phyloP scores from a whole-genome alignment of 176 grass and related monocot species.

The Pontederia paniculata region DNA sequence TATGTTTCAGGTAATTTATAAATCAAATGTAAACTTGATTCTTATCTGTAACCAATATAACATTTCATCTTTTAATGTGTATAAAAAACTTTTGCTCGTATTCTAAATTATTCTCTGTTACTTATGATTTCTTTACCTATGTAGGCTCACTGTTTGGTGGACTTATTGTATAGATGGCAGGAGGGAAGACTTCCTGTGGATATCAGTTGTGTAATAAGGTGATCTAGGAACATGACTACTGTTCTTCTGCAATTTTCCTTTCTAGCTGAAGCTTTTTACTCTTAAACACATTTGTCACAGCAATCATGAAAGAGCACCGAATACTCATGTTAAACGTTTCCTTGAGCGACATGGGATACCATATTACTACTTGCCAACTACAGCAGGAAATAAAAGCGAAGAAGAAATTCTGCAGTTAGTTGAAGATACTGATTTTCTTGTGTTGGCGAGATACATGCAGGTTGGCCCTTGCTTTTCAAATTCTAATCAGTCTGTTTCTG shows the following conservation, averaged over 20 bases:
- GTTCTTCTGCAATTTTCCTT: not conserved
- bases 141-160: slow-evolving; percentile 77
- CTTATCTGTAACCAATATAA: too few relatives aligned
- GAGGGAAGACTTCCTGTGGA: slow-evolving; percentile 70
- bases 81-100: too few relatives aligned
- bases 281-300: slow-evolving; percentile 22
- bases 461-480: slow-evolving; percentile 16
- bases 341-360: slow-evolving; percentile 76
- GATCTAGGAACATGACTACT: not conserved
- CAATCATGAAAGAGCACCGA: slow-evolving; percentile 60
- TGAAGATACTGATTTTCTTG: slow-evolving; percentile 69
- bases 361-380: slow-evolving; percentile 68
- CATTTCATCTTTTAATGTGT: too few relatives aligned
- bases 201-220: slow-evolving; percentile 79
- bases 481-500: not conserved
- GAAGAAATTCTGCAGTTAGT: slow-evolving; percentile 68
- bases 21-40: too few relatives aligned
- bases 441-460: slow-evolving; percentile 99
- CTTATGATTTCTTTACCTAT: slow-evolving; percentile 11
- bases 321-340: slow-evolving; percentile 70
- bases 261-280: not conserved
- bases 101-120: not conserved
- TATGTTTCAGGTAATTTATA: too few relatives aligned
- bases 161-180: slow-evolving; percentile 70
- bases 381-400: slow-evolving; percentile 55